Conservation (phyloP, 2,329 filamentous ascomycete genomes). For the Sporothrix pseudoabietina region DNA sequence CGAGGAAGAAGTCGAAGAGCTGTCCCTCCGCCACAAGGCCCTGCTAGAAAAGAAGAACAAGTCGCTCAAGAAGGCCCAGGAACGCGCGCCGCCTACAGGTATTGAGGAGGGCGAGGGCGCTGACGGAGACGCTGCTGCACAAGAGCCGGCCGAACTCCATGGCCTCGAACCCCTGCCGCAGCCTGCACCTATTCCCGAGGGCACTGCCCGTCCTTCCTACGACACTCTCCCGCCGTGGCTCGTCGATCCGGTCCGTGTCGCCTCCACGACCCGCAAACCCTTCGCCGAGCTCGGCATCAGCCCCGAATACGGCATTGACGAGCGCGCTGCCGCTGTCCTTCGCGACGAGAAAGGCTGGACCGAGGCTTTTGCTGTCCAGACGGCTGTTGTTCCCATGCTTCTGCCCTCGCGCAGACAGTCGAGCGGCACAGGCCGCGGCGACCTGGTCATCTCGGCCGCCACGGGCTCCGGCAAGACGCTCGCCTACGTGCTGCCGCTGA, state of each 20-base stretch:
- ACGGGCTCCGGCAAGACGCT: constrained; percentile 96
- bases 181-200: constrained; percentile 63
- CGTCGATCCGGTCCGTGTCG: constrained; percentile 70
- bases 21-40: constrained; percentile 48
- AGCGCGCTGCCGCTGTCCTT: constrained; percentile 63
- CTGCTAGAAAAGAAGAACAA: constrained; percentile 60
- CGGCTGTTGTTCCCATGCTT: constrained; percentile 77
- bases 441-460: constrained; percentile 86
- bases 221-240: constrained; percentile 82
- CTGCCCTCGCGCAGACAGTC: constrained; percentile 56
- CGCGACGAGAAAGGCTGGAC: constrained; percentile 67
- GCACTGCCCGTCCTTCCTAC: constrained; percentile 65
- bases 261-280: constrained; percentile 58
- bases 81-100: constrained; percentile 30
- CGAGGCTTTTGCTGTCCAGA: constrained; percentile 77
- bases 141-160: constrained; percentile 52
- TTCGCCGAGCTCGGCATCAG: constrained; percentile 50
- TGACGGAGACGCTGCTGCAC: background rate
- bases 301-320: constrained; percentile 60
- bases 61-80: constrained; percentile 52
- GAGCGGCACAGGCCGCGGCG: constrained; percentile 56
- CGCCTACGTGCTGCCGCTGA: constrained; percentile 84
- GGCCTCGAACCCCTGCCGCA: constrained; percentile 83
- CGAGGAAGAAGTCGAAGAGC: constrained; percentile 37
- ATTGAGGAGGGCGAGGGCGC: constrained; percentile 30